Conservation (phyloP, 176 grass and related monocot genomes). For the Carex parvula region DNA sequence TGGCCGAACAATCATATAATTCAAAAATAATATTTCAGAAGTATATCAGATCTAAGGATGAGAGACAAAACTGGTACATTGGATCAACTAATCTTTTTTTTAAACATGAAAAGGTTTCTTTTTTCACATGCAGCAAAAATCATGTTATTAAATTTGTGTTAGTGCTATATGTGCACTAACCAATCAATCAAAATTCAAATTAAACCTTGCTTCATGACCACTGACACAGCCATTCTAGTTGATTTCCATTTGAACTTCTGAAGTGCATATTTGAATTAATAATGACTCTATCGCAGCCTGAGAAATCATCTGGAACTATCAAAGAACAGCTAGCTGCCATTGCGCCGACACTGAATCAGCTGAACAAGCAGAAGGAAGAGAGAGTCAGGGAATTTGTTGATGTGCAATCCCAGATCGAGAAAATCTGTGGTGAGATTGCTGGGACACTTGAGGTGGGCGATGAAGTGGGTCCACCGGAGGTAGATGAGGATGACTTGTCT, state of each 20-base stretch:
- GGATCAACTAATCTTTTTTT: background rate
- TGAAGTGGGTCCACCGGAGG: slow-evolving; percentile 57
- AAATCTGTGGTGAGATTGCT: slow-evolving; percentile 89
- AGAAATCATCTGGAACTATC: slow-evolving; percentile 88
- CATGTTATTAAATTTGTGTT: background rate
- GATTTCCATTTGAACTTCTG: background rate
- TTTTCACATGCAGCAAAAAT: background rate
- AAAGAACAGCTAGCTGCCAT: slow-evolving; percentile 90
- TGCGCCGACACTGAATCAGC: slow-evolving; percentile 72
- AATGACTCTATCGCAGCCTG: slow-evolving; percentile 48
- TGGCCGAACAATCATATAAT: background rate
- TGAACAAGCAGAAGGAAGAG: slow-evolving; percentile 83
- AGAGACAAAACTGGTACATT: background rate
- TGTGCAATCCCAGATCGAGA: slow-evolving; percentile 78
- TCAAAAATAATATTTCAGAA: background rate
- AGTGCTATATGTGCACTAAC: background rate
- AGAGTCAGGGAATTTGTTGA: slow-evolving; percentile 67
- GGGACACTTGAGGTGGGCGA: slow-evolving; percentile 63
- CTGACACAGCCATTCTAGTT: background rate
- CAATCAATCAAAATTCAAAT: background rate
- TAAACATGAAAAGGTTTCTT: too few species aligned
- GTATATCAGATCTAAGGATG: background rate
- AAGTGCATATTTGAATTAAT: background rate
- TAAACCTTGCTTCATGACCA: background rate
- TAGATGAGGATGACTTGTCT: slow-evolving; percentile 84